Base-by-base conservation (phyloP, 1,284 basidiomycete species). In the Pulchroboletus neoregius region DNA sequence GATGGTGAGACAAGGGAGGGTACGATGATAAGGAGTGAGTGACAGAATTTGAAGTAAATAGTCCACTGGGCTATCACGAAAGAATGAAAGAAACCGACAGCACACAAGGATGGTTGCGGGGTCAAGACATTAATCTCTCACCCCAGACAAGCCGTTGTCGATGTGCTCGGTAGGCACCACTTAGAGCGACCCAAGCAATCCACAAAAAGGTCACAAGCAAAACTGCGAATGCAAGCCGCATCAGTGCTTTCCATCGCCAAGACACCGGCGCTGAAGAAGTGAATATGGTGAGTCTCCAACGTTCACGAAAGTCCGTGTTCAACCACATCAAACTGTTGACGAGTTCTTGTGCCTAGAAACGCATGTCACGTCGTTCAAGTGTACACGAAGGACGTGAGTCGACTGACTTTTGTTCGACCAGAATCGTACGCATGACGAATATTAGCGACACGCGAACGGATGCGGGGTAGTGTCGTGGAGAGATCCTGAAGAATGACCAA, bases 61-160 rank as follows among this genome's bases (percentile, higher is more conserved):
- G 35, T 37, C 45, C 36, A 12, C 1, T 39, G 30, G 16, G 26
- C 33, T 49, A 36, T 36, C 28, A 34, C 9, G 16, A 34, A 22
- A 34, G 15, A 33, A 39, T 6, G 26, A 24, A 43, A 39, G n/a
- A 35, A 38, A 9, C 8, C 12, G 40, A 13, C 3, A 20, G 20
- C 20, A 16, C 9, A 27, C 36, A 34, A 28, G 6, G 12, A 24
- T 18, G 35, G 30, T 33, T 26, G 23, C 3, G 12, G 15, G 4
- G 9, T 62, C 38, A 87, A 31, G 79, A 84, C 73, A 87, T 83
- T 48, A 88, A 70, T 45, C 79, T 74, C 58, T 85, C 82, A 35
- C 85, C 85, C 84, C 85, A 88, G 12, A 88, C 76, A 22, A 87
- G 73, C 36, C 84, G 70, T 55, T 86, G 79, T 53, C 80, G 71